Evolutionary conservation across 2,329 filamentous ascomycete genomes (phyloP).

Genomic region (Alternaria tenuissima): DNA sequence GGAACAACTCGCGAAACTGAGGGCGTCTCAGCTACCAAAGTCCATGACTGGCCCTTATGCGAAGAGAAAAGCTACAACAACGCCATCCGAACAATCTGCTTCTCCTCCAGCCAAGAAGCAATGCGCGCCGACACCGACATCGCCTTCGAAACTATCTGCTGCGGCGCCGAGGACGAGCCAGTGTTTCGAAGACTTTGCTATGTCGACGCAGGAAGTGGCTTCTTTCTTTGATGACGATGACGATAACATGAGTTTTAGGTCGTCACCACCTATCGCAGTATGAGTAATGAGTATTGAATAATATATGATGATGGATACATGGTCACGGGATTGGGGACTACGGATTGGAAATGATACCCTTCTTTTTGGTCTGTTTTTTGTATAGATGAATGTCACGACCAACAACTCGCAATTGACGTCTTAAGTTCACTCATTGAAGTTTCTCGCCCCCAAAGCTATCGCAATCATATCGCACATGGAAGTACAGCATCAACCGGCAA

Average conservation of each 20-base stretch:
- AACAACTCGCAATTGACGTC: too few species aligned
- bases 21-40: constrained; percentile 12
- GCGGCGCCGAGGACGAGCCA: neutral
- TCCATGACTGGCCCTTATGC: neutral
- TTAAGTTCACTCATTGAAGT: too few species aligned
- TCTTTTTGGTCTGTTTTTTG: neutral
- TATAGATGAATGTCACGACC: neutral
- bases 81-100: neutral
- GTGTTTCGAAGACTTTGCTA: constrained; percentile 27
- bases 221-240: constrained; percentile 42
- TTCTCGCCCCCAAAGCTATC: too few species aligned
- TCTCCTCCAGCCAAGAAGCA: constrained; percentile 4
- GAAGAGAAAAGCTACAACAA: constrained; percentile 5
- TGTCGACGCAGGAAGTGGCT: constrained; percentile 40
- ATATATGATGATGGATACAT: neutral
- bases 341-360: constrained; percentile 9
- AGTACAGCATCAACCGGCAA: too few species aligned
- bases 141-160: neutral
- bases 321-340: neutral
- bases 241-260: constrained; percentile 28
- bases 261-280: constrained; percentile 31
- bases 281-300: constrained; percentile 9
- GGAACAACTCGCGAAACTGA: constrained; percentile 9
- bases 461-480: too few species aligned
- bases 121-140: neutral